Percentiles rank a stretch among this genome's conserved stretches.
Conservation (phyloP, 805 yeast genomes). For the Saccharomyces mikatae region DNA sequence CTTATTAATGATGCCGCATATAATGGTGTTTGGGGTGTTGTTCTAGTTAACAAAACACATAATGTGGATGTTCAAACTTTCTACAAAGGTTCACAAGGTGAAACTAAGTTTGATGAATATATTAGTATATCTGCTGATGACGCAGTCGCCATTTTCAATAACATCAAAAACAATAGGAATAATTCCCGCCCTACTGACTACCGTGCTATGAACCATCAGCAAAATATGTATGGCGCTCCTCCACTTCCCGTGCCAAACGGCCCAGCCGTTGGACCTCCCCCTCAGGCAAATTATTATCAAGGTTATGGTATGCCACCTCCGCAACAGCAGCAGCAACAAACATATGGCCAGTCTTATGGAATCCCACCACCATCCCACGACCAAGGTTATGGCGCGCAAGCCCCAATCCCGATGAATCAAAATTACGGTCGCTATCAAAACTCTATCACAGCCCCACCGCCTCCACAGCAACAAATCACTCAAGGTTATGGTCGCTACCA, state of each 20-base stretch:
- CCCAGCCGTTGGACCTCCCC: conserved; percentile 1
- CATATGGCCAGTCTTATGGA: conserved; percentile 9
- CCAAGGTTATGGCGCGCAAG: conserved; percentile 14
- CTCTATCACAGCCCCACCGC: conserved; percentile 11
- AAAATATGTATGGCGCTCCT: not conserved
- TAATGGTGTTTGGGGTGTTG: conserved; percentile 66
- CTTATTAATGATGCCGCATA: conserved; percentile 69
- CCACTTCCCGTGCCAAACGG: conserved; percentile 1
- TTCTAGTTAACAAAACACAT: conserved; percentile 48
- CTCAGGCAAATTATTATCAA: conserved; percentile 6
- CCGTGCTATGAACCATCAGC: conserved; percentile 5
- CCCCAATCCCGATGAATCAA: conserved; percentile 16
- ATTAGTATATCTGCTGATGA: conserved; percentile 56
- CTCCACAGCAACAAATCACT: conserved; percentile 19
- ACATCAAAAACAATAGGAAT: conserved; percentile 20
- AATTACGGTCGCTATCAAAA: conserved; percentile 18
- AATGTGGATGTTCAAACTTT: conserved; percentile 66
- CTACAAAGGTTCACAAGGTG: conserved; percentile 59
- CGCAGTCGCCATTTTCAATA: conserved; percentile 42
- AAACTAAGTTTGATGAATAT: conserved; percentile 78
- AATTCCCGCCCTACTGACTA: conserved; percentile 3
- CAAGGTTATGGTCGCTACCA: conserved; percentile 19
- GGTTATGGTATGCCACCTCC: conserved; percentile 13
- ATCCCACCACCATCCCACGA: conserved; percentile 10
- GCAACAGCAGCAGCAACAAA: conserved; percentile 10